Conservation (phyloP, 805 yeast species). For the Wickerhamomyces subpelliculosus region DNA sequence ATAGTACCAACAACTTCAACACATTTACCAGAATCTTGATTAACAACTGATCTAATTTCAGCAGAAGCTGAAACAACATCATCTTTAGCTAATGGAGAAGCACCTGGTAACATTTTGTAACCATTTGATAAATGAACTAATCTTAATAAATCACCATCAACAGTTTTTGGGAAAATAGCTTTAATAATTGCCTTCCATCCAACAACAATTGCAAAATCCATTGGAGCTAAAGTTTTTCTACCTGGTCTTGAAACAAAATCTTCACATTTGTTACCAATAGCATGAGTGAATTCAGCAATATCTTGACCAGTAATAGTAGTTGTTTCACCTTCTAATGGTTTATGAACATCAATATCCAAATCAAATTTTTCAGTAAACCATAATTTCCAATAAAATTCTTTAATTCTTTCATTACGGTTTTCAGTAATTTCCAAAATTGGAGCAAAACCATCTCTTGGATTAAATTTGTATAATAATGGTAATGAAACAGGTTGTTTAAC, state of each 20-base stretch:
- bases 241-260: constrained; percentile 88
- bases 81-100: constrained; percentile 80
- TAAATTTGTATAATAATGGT: constrained; percentile 70
- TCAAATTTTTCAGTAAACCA: constrained; percentile 77
- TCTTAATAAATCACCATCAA: constrained; percentile 93
- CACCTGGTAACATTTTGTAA: constrained; percentile 88
- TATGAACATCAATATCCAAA: constrained; percentile 60
- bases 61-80: constrained; percentile 82
- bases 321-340: constrained; percentile 63
- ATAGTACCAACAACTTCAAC: constrained; percentile 93
- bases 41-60: constrained; percentile 78
- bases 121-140: constrained; percentile 94
- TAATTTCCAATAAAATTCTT: constrained; percentile 93
- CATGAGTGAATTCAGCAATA: constrained; percentile 90
- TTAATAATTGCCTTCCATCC: constrained; percentile 98
- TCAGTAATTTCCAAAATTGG: constrained; percentile 88
- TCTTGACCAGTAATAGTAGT: constrained; percentile 65
- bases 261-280: constrained; percentile 95
- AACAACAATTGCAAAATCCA: constrained; percentile 97
- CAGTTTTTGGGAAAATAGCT: constrained; percentile 94
- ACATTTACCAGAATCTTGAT: constrained; percentile 88
- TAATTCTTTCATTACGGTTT: constrained; percentile 88
- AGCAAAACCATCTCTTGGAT: constrained; percentile 87
- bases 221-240: constrained; percentile 84
- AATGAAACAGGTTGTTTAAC: constrained; percentile 69